phyloP scores from a whole-genome alignment of 2,329 filamentous ascomycete species.

The Incumbomyces delicatus region DNA sequence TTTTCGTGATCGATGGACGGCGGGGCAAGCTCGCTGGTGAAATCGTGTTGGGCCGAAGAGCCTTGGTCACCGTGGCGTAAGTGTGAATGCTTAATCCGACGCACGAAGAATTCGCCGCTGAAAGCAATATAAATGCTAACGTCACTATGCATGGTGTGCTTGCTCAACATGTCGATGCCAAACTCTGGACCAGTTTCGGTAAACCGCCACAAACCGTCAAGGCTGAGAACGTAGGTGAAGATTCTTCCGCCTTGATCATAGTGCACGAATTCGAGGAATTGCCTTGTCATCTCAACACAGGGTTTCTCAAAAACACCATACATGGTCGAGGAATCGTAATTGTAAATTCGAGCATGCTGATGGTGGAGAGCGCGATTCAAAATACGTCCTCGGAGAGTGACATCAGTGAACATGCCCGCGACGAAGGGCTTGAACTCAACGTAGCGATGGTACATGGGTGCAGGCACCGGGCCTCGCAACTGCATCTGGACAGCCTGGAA shows the following conservation, averaged over 20 bases:
- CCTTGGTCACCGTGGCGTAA: slow-evolving; percentile 20
- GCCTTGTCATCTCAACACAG: slow-evolving; percentile 59
- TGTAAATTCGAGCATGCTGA: slow-evolving; percentile 82
- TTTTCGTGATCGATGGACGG: slow-evolving; percentile 36
- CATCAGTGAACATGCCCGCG: slow-evolving; percentile 73
- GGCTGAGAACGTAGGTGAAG: slow-evolving; percentile 84
- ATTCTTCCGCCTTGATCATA: slow-evolving; percentile 77
- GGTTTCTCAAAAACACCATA: slow-evolving; percentile 59
- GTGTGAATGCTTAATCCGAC: slow-evolving; percentile 49
- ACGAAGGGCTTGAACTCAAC: slow-evolving; percentile 90
- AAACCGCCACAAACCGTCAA: slow-evolving; percentile 79
- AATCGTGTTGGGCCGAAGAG: neutral
- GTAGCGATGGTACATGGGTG: slow-evolving; percentile 76
- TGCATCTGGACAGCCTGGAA: slow-evolving; percentile 93
- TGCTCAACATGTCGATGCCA: slow-evolving; percentile 82
- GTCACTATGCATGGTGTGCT: slow-evolving; percentile 95
- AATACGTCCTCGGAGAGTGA: slow-evolving; percentile 67
- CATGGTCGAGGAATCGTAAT: slow-evolving; percentile 67
- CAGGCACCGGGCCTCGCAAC: slow-evolving; percentile 70
- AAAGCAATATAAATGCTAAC: slow-evolving; percentile 86
- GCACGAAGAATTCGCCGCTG: slow-evolving; percentile 86
- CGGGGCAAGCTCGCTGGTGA: slow-evolving; percentile 37
- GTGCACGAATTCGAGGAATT: slow-evolving; percentile 78
- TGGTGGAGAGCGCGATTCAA: slow-evolving; percentile 80
- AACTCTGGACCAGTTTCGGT: slow-evolving; percentile 95